Conservation (phyloP, 306 rosid genomes). For the Casuarina glauca region DNA sequence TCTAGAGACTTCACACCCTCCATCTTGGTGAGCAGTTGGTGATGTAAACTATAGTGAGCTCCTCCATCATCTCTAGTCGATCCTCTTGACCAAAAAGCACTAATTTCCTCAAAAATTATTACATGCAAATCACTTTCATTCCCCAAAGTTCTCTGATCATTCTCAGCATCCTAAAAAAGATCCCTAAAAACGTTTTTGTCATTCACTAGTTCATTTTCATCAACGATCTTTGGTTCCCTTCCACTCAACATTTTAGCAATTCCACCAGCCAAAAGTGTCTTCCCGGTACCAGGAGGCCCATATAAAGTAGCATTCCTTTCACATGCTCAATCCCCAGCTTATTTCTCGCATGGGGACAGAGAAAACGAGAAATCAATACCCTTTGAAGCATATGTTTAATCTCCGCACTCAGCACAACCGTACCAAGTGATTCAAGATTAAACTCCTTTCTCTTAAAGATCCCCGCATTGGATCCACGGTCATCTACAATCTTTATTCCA, state of each 20-base stretch:
- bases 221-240: slow-evolving; percentile 55
- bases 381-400: slow-evolving; percentile 95
- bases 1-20: slow-evolving; percentile 97
- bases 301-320: too few relatives aligned
- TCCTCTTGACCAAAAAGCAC: slow-evolving; percentile 99
- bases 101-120: slow-evolving; percentile 70
- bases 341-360: slow-evolving; percentile 88
- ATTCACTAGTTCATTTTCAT: slow-evolving; percentile 63
- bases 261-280: too few relatives aligned
- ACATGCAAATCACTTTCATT: slow-evolving; percentile 70
- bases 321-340: slow-evolving; percentile 87
- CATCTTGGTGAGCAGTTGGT: slow-evolving; percentile 97
- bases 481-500: slow-evolving; percentile 90
- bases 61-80: slow-evolving; percentile 97
- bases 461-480: slow-evolving; percentile 88
- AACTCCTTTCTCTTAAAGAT: slow-evolving; percentile 90
- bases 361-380: slow-evolving; percentile 99
- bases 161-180: slow-evolving; percentile 98
- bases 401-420: slow-evolving; percentile 89
- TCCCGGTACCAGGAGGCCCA: too few relatives aligned
- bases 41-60: slow-evolving; percentile 95
- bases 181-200: slow-evolving; percentile 77
- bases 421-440: slow-evolving; percentile 88
- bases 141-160: slow-evolving; percentile 84
- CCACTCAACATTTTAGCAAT: too few relatives aligned